Base-by-base conservation (phyloP, 495 filamentous ascomycete species). In the Astrothelium subdiscretum region DNA sequence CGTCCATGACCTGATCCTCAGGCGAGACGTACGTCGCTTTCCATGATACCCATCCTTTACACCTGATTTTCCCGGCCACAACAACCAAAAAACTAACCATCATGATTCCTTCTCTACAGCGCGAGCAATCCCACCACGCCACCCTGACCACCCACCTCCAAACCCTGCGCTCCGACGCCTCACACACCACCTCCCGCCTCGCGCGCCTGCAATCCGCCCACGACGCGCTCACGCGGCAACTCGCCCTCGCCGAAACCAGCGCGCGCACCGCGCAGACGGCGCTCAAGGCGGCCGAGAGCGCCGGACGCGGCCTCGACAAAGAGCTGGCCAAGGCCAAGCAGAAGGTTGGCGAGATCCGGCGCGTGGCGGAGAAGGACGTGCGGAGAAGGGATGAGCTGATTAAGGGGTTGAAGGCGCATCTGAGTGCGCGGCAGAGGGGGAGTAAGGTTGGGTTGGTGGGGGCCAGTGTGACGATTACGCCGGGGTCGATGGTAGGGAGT, bases 341-440 rank as follows among this genome's bases (percentile, higher is more conserved):
- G 4, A 85, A 92, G 24, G 48, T 29, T 5, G n/a, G 48, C 48
- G 48, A 54, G 24, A 15, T 54, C 2, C 48, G 48, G 48, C 48
- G 48, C 8, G 48, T 15, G 20, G 48, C 48, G 24, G 89, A 90
- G 32, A 97, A 91, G 69, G 94, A 98, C 68, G 81, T 97, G 13
- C 85, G 94, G 62, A 92, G 95, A 69, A 84, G 92, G 12, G 94
- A 98, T 68, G 78, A 90, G 48, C 88, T 96, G 75, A 85, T 97
- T 59, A 86, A 92, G 68, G 84, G 85, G 59, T 75, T 98, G 67
- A 97, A 96, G 77, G 86, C 86, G 62, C 90, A 95, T 68, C 70
- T 90, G 60, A 80, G 79, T n/a, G 83, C 65, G 8, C 71, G 74
- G 67, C 76, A 77, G 64, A 62, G 76, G 31, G 75, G 75, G 1